phyloP scores from a whole-genome alignment of 345 rosid species.

The Alliaria petiolata region DNA sequence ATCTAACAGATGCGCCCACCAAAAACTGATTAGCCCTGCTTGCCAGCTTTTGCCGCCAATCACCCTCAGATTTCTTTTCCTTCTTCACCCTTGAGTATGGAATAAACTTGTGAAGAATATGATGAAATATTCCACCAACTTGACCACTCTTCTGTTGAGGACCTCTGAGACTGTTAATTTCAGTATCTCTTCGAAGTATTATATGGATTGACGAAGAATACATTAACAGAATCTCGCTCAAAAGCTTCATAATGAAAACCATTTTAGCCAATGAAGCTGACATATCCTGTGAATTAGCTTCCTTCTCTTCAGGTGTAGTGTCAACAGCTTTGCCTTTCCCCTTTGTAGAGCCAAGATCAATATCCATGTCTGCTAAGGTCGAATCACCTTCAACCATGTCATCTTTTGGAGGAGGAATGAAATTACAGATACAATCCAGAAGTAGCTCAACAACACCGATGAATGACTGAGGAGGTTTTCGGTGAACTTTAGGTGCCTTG shows the following conservation, averaged over 20 bases:
- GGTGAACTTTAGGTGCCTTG: constrained; percentile 66
- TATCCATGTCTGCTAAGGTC: constrained; percentile 75
- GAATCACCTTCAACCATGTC: constrained; percentile 42
- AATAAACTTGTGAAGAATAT: constrained; percentile 70
- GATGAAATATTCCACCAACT: constrained; percentile 71
- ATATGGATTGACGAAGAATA: constrained; percentile 80
- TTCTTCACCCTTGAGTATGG: constrained; percentile 60
- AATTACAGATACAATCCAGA: constrained; percentile 60
- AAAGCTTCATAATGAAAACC: constrained; percentile 82
- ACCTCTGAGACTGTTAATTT: constrained; percentile 52
- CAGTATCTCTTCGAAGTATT: constrained; percentile 76
- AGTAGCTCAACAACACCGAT: constrained; percentile 80
- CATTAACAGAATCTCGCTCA: constrained; percentile 84
- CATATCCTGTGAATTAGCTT: constrained; percentile 48
- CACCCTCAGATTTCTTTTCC: constrained; percentile 72
- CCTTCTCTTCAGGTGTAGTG: constrained; percentile 51
- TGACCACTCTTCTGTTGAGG: constrained; percentile 48
- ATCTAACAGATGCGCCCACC: constrained; percentile 89
- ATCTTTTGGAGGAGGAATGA: constrained; percentile 62
- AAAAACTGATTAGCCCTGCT: constrained; percentile 74
- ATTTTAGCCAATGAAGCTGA: constrained; percentile 80
- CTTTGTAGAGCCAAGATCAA: constrained; percentile 70
- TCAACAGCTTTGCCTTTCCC: constrained; percentile 93
- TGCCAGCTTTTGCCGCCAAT: constrained; percentile 90
- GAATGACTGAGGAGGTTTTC: constrained; percentile 82